Evolutionary conservation across 2,329 filamentous ascomycete genomes (phyloP).

Genomic region (Fusarium anguioides): DNA sequence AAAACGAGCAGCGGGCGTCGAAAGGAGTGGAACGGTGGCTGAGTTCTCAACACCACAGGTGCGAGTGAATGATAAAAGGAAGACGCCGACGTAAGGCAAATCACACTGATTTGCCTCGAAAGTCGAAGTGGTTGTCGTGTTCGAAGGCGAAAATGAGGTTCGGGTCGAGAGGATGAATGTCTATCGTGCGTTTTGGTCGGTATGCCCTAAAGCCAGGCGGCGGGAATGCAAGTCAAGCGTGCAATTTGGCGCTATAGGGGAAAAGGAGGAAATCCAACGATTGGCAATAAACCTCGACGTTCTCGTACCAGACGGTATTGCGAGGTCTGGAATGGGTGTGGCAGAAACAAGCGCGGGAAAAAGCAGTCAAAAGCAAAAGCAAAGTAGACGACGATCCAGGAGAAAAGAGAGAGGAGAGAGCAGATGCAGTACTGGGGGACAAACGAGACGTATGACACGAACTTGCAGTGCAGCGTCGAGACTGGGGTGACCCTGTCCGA

Average conservation of each 20-base stretch:
- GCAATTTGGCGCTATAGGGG: slow-evolving; percentile 33
- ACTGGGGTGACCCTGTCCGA: slow-evolving; percentile 32
- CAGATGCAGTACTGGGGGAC: slow-evolving; percentile 24
- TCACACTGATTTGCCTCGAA: slow-evolving; percentile 4
- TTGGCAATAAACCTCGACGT: slow-evolving; percentile 41
- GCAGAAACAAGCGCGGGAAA: slow-evolving; percentile 40
- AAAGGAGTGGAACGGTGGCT: slow-evolving; percentile 40
- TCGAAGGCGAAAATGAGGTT: slow-evolving; percentile 19
- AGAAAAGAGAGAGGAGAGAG: slow-evolving; percentile 35
- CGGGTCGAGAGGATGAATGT: slow-evolving; percentile 2
- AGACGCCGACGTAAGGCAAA: slow-evolving; percentile 12
- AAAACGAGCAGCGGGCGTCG: slow-evolving; percentile 27
- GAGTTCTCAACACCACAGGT: slow-evolving; percentile 45
- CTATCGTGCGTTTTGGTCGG: slow-evolving; percentile 25
- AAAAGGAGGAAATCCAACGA: slow-evolving; percentile 38
- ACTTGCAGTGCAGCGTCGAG: slow-evolving; percentile 30
- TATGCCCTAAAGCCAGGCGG: slow-evolving; percentile 32
- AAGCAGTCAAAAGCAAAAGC: slow-evolving; percentile 17
- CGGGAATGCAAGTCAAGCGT: slow-evolving; percentile 28
- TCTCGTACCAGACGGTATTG: slow-evolving; percentile 50
- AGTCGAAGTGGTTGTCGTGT: slow-evolving; percentile 16
- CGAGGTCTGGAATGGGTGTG: slow-evolving; percentile 47
- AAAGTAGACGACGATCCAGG: slow-evolving; percentile 28
- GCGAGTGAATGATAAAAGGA: slow-evolving; percentile 33
- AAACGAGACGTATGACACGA: slow-evolving; percentile 31